These are phyloP conservation scores for Malus fusca DNA, from an alignment of 306 rosid genomes.

Conservation along the genomic window DNA sequence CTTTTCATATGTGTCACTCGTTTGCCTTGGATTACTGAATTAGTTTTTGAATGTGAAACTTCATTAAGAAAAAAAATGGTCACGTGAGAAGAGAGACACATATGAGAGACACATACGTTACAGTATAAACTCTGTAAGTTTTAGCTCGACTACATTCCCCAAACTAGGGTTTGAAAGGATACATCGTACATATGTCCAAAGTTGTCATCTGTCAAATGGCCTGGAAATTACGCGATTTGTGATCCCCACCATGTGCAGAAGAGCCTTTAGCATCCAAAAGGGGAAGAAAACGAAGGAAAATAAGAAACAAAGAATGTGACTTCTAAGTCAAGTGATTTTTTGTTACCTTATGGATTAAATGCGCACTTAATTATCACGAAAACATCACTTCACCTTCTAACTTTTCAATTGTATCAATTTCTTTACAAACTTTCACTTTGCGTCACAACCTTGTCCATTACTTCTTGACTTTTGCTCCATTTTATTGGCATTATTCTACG, in stretches of 20 bases:
- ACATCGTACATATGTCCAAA: not conserved
- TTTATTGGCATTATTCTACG: too few species aligned
- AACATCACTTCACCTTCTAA: too few species aligned
- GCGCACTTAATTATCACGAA: too few species aligned
- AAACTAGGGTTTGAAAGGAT: not conserved
- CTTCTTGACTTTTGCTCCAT: too few species aligned
- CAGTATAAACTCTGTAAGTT: not conserved
- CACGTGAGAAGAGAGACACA: too few species aligned
- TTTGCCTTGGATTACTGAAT: too few species aligned
- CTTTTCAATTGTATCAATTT: too few species aligned
- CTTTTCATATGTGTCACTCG: not conserved
- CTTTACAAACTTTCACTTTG: too few species aligned
- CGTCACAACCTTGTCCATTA: too few species aligned
- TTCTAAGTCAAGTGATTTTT: not conserved
- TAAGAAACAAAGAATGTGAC: not conserved
- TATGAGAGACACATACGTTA: too few species aligned
- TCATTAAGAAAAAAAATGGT: too few species aligned
- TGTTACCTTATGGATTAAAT: too few species aligned
- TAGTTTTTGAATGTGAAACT: not conserved
- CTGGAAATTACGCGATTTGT: conserved; percentile 20
- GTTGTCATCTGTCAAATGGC: conserved; percentile 17
- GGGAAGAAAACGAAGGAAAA: not conserved
- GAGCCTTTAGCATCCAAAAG: not conserved
- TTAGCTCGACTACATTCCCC: not conserved
- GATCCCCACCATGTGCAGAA: conserved; percentile 40